Evolutionary conservation across 2,329 filamentous ascomycete genomes (phyloP).

Genomic region (Akanthomyces muscarius): DNA sequence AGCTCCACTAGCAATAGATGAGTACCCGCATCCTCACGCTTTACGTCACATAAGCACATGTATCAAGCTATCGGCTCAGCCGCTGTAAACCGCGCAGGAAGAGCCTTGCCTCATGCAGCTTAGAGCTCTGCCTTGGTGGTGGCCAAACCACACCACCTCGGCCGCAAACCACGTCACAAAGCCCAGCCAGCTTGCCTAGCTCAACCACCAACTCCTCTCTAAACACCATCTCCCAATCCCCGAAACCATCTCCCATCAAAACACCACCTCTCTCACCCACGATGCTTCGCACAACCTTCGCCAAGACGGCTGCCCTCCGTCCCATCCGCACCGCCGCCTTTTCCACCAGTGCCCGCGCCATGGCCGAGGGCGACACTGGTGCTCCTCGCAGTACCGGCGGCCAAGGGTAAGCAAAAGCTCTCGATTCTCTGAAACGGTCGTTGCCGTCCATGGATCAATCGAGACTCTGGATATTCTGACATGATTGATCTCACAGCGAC

Average conservation of each 20-base stretch:
- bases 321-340: conserved; percentile 57
- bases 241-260: conserved; percentile 19
- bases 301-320: conserved; percentile 51
- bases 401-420: conserved; percentile 45
- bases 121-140: conserved; percentile 5
- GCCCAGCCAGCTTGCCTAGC: not conserved
- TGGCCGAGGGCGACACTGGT: conserved; percentile 69
- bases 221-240: conserved; percentile 15
- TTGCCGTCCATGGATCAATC: not conserved
- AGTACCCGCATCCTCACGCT: not conserved
- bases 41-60: not conserved
- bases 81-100: not conserved
- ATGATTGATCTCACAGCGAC: conserved; percentile 55
- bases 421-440: not conserved
- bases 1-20: not conserved
- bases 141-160: conserved; percentile 12
- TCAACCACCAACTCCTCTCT: conserved; percentile 8
- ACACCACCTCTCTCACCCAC: conserved; percentile 22
- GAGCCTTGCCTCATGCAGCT: conserved; percentile 2
- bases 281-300: conserved; percentile 66
- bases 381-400: conserved; percentile 52
- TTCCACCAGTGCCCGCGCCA: conserved; percentile 58
- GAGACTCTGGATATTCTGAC: not conserved
- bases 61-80: not conserved
- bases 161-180: conserved; percentile 7